Conservation (phyloP, 805 yeast species). For the Hanseniaspora taiwanica region DNA sequence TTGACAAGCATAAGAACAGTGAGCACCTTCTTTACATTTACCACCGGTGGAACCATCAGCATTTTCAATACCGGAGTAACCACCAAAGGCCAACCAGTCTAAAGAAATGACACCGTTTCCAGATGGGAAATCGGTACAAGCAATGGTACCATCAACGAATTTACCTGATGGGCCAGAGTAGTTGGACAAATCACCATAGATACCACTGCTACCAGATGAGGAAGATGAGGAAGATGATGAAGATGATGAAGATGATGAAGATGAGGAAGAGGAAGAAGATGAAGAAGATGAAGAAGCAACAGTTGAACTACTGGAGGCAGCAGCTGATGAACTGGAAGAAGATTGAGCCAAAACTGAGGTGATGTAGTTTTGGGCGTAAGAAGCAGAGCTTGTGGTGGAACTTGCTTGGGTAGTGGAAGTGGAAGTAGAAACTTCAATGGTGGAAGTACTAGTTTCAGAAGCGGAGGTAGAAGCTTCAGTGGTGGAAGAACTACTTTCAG, state of each 20-base stretch:
- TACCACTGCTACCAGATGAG: slow-evolving; percentile 24
- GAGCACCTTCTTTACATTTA: slow-evolving; percentile 73
- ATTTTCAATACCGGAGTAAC: slow-evolving; percentile 60
- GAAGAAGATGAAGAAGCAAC: slow-evolving; percentile 23
- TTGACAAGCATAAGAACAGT: slow-evolving; percentile 97
- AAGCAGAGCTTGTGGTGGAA: slow-evolving; percentile 21
- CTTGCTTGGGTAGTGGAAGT: slow-evolving; percentile 11
- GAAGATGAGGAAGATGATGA: slow-evolving; percentile 22
- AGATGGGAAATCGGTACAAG: slow-evolving; percentile 59
- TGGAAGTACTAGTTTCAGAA: slow-evolving; percentile 14
- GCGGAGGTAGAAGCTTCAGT: slow-evolving; percentile 11
- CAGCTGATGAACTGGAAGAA: slow-evolving; percentile 14
- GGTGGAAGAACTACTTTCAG: slow-evolving; percentile 15
- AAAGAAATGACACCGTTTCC: slow-evolving; percentile 76
- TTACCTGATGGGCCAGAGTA: slow-evolving; percentile 34
- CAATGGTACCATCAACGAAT: slow-evolving; percentile 53
- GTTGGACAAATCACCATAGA: slow-evolving; percentile 36
- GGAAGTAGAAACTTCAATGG: slow-evolving; percentile 12
- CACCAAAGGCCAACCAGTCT: slow-evolving; percentile 64
- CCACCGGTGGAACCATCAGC: slow-evolving; percentile 46
- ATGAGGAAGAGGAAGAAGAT: slow-evolving; percentile 15
- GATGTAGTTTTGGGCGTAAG: slow-evolving; percentile 18
- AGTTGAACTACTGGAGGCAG: slow-evolving; percentile 17
- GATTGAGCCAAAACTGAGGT: slow-evolving; percentile 10
- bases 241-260: slow-evolving; percentile 11